A percentile compares a stretch with the other conserved stretches of the same genome.
These are phyloP conservation scores for Aspergillus sp. DNA, from an alignment of 2,329 filamentous ascomycete genomes.

Conservation along the genomic window DNA sequence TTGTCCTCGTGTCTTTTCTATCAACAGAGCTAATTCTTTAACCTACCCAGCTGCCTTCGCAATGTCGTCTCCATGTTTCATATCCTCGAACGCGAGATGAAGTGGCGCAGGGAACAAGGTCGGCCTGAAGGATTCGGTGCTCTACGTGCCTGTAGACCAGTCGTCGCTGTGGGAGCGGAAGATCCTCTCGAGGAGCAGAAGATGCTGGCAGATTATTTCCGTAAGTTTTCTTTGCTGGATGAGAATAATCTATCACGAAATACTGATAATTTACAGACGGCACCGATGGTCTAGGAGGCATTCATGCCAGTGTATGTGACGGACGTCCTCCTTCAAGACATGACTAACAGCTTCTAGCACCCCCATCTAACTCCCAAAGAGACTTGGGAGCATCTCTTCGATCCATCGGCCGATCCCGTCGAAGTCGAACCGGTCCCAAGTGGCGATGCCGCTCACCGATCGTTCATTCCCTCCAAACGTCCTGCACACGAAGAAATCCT, in stretches of 20 bases:
- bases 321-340: neutral
- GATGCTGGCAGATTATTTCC: constrained; percentile 81
- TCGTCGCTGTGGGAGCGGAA: constrained; percentile 81
- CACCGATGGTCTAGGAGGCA: constrained; percentile 69
- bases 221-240: constrained; percentile 46
- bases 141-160: constrained; percentile 68
- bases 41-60: constrained; percentile 63
- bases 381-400: constrained; percentile 68
- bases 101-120: constrained; percentile 71
- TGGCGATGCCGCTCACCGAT: constrained; percentile 35
- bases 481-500: constrained; percentile 83
- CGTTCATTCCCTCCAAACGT: constrained; percentile 70
- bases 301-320: constrained; percentile 51
- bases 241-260: neutral
- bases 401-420: constrained; percentile 37
- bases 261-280: constrained; percentile 53
- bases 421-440: constrained; percentile 45
- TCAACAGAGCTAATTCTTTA: constrained; percentile 1
- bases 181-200: constrained; percentile 79
- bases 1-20: too few species aligned
- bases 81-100: constrained; percentile 80
- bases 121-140: constrained; percentile 66
- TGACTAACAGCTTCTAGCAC: constrained; percentile 43
- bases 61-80: constrained; percentile 91
- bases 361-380: constrained; percentile 71